Base-by-base conservation (phyloP, 2,329 filamentous ascomycete genomes). In the Neofusicoccum sp. region DNA sequence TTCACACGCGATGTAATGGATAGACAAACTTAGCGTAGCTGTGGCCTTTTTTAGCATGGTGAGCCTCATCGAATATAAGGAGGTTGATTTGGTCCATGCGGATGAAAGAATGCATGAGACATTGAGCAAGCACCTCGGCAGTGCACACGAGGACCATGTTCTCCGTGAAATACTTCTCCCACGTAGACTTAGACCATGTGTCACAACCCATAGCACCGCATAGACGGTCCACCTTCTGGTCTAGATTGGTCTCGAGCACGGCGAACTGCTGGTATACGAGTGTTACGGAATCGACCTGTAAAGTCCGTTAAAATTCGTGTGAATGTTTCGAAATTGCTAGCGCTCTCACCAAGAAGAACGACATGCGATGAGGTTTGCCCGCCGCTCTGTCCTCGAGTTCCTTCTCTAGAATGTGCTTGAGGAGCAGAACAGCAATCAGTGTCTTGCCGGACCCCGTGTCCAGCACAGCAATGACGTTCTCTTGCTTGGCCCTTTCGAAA, bases 401-500 rank as follows among this genome's bases (percentile, higher is more conserved):
- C 62, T 88, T 79, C 40, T 91, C 86, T 31, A 98, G 82, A 8
- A 86, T 82, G 71, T 96, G 85, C 40, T 87, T 86, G 26, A 98
- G 82, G 4, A 99, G 81, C 2, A 98, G 82, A 1, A 91, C 92
- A 0, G 95, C 93, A 67, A 99, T 97, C n/a, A 97, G 80, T 0
- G 95, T 99, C 76, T 99, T 99, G 2, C 95, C 95, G 3, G 91
- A 92, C 11, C 95, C 91, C n/a, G 93, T 97, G 69, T 96, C 92
- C 1, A 98, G 82, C 1, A 99, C 95, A 0, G 95, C 93, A 66
- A 99, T 96, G 6, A 88, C 89, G 70, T 99, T 99, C 66, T 88
- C 84, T 56, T 83, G 71, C 70, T 95, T 96, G 3, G 95, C 93
- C 64, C 85, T 85, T 72, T 97, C 91, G 69, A 95, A 98, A 0